Conservation (phyloP, 1,284 basidiomycete genomes). For the Malassezia brasiliensis region DNA sequence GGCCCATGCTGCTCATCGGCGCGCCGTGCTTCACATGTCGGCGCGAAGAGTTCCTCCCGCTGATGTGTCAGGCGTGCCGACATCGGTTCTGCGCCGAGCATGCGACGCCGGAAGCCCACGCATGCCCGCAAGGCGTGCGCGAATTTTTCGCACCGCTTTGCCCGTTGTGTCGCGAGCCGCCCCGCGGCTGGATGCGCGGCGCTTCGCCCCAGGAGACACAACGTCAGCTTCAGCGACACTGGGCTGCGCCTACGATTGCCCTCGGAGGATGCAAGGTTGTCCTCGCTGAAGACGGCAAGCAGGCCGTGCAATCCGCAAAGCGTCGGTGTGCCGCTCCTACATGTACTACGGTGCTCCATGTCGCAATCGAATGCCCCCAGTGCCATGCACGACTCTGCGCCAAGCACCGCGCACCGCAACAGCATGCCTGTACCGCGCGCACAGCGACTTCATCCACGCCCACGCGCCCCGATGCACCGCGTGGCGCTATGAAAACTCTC, state of each 20-base stretch:
- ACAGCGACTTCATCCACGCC: too few species aligned
- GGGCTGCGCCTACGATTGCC: background rate
- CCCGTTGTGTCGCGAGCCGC: slow-evolving; percentile 12
- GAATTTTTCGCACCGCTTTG: slow-evolving; percentile 13
- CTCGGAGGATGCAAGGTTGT: slow-evolving; percentile 10
- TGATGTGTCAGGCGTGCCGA: slow-evolving; percentile 6
- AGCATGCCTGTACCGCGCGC: slow-evolving; percentile 9
- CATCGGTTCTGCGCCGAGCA: slow-evolving; percentile 11
- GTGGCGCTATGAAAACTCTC: too few species aligned
- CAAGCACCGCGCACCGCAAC: slow-evolving; percentile 8
- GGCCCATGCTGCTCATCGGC: slow-evolving; percentile 16
- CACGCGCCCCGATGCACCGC: too few species aligned
- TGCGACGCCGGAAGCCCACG: slow-evolving; percentile 2
- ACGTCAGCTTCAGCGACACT: slow-evolving; percentile 5
- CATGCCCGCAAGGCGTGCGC: background rate
- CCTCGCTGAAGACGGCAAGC: background rate
- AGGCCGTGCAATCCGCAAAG: background rate
- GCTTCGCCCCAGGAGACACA: background rate
- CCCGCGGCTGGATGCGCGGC: slow-evolving; percentile 10
- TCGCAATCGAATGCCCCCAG: slow-evolving; percentile 9
- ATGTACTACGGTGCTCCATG: background rate
- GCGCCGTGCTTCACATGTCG: slow-evolving; percentile 11
- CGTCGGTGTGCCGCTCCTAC: background rate
- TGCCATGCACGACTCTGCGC: background rate
- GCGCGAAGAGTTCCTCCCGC: slow-evolving; percentile 16